These are phyloP conservation scores for Arachnopeziza araneosa DNA, from an alignment of 2,329 filamentous ascomycete species.

Conservation along the genomic window DNA sequence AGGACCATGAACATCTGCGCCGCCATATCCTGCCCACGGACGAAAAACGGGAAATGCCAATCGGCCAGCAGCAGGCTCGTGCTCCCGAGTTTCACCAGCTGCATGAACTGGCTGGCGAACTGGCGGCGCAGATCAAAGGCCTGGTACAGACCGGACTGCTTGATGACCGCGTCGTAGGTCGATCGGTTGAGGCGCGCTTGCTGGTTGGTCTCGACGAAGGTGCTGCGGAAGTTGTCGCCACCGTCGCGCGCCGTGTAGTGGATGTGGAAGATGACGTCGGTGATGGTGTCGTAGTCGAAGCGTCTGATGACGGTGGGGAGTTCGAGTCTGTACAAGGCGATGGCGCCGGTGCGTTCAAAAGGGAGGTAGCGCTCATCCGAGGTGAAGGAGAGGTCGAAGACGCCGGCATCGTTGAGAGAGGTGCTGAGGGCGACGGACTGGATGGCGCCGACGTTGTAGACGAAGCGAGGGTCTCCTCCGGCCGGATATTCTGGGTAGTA, in stretches of 20 bases:
- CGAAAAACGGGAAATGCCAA: too few relatives aligned
- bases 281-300: conserved; percentile 33
- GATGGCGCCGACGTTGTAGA: neutral
- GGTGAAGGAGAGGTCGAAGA: conserved; percentile 31
- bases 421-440: conserved; percentile 24
- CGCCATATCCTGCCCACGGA: too few relatives aligned
- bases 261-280: conserved; percentile 33
- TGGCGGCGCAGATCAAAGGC: too few relatives aligned
- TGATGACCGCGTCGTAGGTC: too few relatives aligned
- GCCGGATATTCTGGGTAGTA: too few relatives aligned
- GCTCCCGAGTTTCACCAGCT: too few relatives aligned
- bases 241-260: conserved; percentile 32
- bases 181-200: too few relatives aligned
- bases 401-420: conserved; percentile 30
- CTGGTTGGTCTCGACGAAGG: too few relatives aligned
- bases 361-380: conserved; percentile 30
- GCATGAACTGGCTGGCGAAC: too few relatives aligned
- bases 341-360: conserved; percentile 35
- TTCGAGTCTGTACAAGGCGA: conserved; percentile 30
- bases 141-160: too few relatives aligned
- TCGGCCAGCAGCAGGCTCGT: too few relatives aligned
- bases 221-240: conserved; percentile 20
- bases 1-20: too few relatives aligned
- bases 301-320: conserved; percentile 24
- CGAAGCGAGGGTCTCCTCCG: neutral